Percentiles rank a stretch among this genome's conserved stretches.
phyloP scores from a whole-genome alignment of 345 rosid species.

The Acer yangbiense region DNA sequence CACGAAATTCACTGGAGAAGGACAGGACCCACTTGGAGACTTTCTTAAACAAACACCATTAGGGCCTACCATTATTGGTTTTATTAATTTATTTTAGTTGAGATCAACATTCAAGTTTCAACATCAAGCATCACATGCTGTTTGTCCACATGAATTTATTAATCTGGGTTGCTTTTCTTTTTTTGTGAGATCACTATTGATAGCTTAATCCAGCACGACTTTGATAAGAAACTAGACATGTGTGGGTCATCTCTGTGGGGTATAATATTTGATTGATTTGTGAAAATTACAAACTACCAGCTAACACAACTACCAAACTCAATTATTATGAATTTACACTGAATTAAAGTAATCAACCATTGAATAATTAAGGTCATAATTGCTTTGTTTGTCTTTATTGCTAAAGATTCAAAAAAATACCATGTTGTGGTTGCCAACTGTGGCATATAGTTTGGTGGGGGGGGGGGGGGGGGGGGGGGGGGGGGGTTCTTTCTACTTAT shows the following conservation, averaged over 20 bases:
- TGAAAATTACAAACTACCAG: background rate
- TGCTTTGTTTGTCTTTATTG: conserved; percentile 32
- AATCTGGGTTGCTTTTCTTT: background rate
- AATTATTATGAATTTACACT: conserved; percentile 25
- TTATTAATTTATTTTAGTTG: background rate
- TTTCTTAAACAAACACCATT: background rate
- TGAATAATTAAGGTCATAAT: conserved; percentile 9
- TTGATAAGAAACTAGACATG: background rate
- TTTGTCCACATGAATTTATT: too few relatives aligned
- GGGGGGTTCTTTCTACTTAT: background rate
- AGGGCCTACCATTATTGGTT: conserved; percentile 14
- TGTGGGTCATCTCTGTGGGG: background rate
- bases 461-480: conserved; percentile 9
- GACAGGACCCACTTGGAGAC: conserved; percentile 21
- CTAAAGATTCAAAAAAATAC: conserved; percentile 2
- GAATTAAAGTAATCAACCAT: background rate
- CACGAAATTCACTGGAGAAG: conserved; percentile 17
- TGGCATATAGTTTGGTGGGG: conserved; percentile 11
- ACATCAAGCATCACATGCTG: background rate
- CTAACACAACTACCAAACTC: conserved; percentile 17
- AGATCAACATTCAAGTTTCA: background rate
- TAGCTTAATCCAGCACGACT: conserved; percentile 11
- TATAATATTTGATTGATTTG: background rate
- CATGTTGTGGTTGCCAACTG: conserved; percentile 36
- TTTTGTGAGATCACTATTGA: background rate